A percentile compares a stretch with the other conserved stretches of the same genome.
Conservation (phyloP, 2,329 filamentous ascomycete species). For the Colletotrichum euphorbiae region DNA sequence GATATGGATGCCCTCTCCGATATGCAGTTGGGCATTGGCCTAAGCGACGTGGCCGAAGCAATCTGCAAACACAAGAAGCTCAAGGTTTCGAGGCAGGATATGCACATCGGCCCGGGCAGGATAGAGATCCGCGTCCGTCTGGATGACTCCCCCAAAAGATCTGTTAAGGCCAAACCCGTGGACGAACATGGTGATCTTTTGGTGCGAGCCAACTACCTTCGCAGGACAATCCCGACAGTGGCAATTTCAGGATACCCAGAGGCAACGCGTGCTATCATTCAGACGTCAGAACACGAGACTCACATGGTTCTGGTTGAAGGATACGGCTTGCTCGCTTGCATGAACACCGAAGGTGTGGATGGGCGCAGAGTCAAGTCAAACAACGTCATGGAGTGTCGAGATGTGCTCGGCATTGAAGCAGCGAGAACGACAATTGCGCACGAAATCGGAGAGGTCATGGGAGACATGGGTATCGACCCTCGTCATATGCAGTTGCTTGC, state of each 20-base stretch:
- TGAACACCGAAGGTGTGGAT: conserved; percentile 92
- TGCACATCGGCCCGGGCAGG: conserved; percentile 70
- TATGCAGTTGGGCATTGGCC: conserved; percentile 82
- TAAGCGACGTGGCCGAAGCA: conserved; percentile 78
- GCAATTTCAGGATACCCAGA: conserved; percentile 91
- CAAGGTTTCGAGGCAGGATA: conserved; percentile 75
- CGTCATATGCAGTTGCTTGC: conserved; percentile 97
- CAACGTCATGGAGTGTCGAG: conserved; percentile 87
- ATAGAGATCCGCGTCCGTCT: conserved; percentile 80
- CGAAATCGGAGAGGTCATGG: conserved; percentile 92
- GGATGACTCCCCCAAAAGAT: conserved; percentile 62
- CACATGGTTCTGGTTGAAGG: conserved; percentile 90
- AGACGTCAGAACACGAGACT: conserved; percentile 77
- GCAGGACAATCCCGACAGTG: conserved; percentile 83
- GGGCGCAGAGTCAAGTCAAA: conserved; percentile 82
- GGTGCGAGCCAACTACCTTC: conserved; percentile 85
- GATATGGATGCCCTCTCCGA: conserved; percentile 82
- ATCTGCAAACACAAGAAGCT: conserved; percentile 87
- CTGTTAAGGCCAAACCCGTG: conserved; percentile 58
- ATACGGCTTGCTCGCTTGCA: conserved; percentile 88
- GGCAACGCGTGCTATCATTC: conserved; percentile 87
- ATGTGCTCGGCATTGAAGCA: conserved; percentile 94
- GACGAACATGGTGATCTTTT: conserved; percentile 65
- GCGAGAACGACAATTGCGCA: conserved; percentile 88
- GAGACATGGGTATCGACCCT: conserved; percentile 93